Base-by-base conservation (phyloP, 1,284 basidiomycete genomes). In the Leccinum pallidistipes region DNA sequence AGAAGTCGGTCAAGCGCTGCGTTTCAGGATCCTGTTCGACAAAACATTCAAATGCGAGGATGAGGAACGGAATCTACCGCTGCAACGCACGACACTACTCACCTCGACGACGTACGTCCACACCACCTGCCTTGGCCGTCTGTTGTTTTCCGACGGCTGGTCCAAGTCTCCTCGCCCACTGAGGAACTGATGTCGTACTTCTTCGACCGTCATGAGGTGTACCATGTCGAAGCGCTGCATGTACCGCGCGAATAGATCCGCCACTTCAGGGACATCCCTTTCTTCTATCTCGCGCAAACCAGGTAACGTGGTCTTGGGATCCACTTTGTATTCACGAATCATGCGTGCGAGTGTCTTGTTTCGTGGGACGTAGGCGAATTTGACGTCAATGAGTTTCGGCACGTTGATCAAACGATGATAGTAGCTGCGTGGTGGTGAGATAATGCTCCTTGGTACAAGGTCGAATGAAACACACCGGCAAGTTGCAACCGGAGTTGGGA, bases 71-170 rank as follows among this genome's bases (percentile, higher is more conserved):
- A 58, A 54, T 36, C 2, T 36, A 29, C 18, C 12, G 29, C 18
- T 54, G 29, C 43, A n/a, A 57, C 12, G 71, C 80, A 64, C 3
- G 21, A 24, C 45, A 50, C 16, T 38, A 47, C 71, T 59, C 68
- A 94, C 95, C 83, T 98, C 96, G 43, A 98, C 91, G 36, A 99
- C 97, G 71, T 97, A 99, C 3, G 92, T 84, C 97, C 97, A 99
- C 1, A 93, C 90, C 43, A 99, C 97, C 74, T 98, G 97, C 16
- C 82, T 87, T 21, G 84, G 79, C 63, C 92, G 81, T 65, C 86
- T 79, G 2, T 81, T 75, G 69, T 83, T 73, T 69, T 81, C 73
- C 50, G 77, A 77, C 62, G 78, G 83, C 36, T 79, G 77, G 40
- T 80, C 79, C 5, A 90, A 88, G 12, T 76, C 78, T 0, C 97